phyloP scores from a whole-genome alignment of 495 filamentous ascomycete genomes.

The Neurospora hispaniola region DNA sequence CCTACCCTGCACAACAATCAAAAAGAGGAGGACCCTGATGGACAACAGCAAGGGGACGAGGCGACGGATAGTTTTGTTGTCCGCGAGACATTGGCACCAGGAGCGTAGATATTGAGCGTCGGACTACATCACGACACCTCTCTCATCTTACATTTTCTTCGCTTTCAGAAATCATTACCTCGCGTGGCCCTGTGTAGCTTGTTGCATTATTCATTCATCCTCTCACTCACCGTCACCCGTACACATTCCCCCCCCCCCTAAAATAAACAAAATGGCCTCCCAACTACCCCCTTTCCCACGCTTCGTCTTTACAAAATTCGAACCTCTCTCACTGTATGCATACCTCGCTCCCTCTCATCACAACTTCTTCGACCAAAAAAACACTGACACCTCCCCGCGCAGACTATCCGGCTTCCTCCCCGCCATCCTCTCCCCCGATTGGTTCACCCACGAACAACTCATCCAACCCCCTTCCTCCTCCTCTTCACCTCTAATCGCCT shows the following conservation, averaged over 20 bases:
- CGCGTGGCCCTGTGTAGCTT: background rate
- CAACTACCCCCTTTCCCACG: conserved; percentile 41
- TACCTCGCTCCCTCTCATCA: too few species aligned
- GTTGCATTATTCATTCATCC: background rate
- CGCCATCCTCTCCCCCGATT: conserved; percentile 43
- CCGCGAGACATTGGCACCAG: background rate
- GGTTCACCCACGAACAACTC: conserved; percentile 53
- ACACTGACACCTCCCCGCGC: background rate
- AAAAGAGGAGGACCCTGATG: background rate
- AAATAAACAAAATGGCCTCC: conserved; percentile 33
- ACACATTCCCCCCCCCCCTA: background rate
- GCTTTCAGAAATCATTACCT: background rate
- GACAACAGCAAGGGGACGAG: background rate
- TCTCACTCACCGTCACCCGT: background rate
- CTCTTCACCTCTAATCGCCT: conserved; percentile 18
- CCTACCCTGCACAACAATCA: background rate
- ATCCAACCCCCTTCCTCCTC: conserved; percentile 12
- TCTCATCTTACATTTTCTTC: background rate
- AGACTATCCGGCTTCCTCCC: conserved; percentile 47
- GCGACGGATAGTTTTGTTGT: background rate
- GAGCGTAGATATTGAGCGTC: background rate
- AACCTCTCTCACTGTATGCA: conserved; percentile 50
- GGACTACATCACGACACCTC: background rate
- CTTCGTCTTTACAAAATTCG: conserved; percentile 49
- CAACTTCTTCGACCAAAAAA: too few species aligned